phyloP scores from a whole-genome alignment of 257 asterid genomes.

The Solanum pennellii region DNA sequence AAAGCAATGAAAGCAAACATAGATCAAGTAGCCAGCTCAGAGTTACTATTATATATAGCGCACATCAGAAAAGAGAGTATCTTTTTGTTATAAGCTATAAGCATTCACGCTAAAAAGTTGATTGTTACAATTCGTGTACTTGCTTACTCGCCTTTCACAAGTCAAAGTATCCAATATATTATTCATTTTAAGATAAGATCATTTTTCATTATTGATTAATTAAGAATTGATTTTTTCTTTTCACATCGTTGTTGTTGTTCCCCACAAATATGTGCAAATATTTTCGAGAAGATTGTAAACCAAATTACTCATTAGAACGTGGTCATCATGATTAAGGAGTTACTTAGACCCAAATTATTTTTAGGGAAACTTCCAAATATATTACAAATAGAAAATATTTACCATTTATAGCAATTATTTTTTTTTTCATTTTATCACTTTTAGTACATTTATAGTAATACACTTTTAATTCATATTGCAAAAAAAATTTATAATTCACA shows the following conservation, averaged over 20 bases:
- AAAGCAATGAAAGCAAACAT: neutral
- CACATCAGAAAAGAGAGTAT: no score
- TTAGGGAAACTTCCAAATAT: neutral
- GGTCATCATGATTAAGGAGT: neutral
- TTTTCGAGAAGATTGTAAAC: neutral
- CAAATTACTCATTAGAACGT: neutral
- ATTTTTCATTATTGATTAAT: neutral
- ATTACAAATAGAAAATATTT: no score
- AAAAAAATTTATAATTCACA: no score
- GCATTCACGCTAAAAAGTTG: no score
- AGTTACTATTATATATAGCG: neutral
- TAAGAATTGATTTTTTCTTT: no score
- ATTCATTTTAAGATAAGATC: neutral
- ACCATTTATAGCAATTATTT: no score
- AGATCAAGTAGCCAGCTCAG: neutral
- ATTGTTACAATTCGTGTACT: fast-evolving
- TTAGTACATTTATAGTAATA: no score
- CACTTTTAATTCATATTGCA: no score
- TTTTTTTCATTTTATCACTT: no score
- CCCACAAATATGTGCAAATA: neutral
- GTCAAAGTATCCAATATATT: neutral
- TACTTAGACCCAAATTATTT: neutral
- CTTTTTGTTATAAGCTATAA: no score
- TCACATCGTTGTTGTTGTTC: neutral
- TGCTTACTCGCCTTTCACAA: neutral